A percentile compares a stretch with the other conserved stretches of the same genome.
These are phyloP conservation scores for Colletotrichum karsti DNA, from an alignment of 2,329 filamentous ascomycete species.

Conservation along the genomic window DNA sequence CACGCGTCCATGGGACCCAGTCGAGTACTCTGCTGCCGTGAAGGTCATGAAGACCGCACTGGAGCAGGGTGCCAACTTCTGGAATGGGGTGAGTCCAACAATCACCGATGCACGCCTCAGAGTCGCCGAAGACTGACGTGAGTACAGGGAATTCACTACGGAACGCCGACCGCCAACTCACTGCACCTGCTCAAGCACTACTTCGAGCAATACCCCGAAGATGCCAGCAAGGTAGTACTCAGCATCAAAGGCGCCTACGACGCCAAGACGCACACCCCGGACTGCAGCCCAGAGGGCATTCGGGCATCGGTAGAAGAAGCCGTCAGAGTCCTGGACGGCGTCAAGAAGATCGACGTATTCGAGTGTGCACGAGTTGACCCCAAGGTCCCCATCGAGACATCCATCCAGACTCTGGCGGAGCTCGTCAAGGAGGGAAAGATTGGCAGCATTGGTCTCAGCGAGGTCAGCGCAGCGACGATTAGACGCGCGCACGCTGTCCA, in stretches of 20 bases:
- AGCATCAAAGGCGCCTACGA: conserved; percentile 61
- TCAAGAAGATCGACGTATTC: conserved; percentile 62
- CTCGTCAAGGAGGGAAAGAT: conserved; percentile 48
- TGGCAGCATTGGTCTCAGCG: conserved; percentile 50
- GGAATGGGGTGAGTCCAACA: conserved; percentile 20
- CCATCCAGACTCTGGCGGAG: conserved; percentile 39
- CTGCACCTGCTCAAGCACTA: conserved; percentile 62
- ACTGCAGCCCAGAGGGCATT: conserved; percentile 57
- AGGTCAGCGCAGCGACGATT: conserved; percentile 50
- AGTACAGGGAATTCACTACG: conserved; percentile 49
- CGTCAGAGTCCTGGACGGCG: conserved; percentile 47
- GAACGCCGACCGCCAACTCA: conserved; percentile 56
- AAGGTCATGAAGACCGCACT: conserved; percentile 29
- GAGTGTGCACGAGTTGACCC: conserved; percentile 51
- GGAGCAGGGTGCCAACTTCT: conserved; percentile 26
- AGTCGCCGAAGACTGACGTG: rapidly evolving
- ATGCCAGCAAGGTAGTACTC: conserved; percentile 62
- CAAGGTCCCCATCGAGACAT: conserved; percentile 53
- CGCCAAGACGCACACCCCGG: conserved; percentile 35
- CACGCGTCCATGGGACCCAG: background rate
- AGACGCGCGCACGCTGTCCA: conserved; percentile 44
- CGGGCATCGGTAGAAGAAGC: conserved; percentile 61
- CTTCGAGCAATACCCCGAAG: conserved; percentile 62
- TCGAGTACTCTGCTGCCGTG: background rate
- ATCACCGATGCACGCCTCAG: no score